Percentiles rank a stretch among this genome's conserved stretches.
phyloP scores from a whole-genome alignment of 2,329 filamentous ascomycete genomes.

The Meredithiella fracta region DNA sequence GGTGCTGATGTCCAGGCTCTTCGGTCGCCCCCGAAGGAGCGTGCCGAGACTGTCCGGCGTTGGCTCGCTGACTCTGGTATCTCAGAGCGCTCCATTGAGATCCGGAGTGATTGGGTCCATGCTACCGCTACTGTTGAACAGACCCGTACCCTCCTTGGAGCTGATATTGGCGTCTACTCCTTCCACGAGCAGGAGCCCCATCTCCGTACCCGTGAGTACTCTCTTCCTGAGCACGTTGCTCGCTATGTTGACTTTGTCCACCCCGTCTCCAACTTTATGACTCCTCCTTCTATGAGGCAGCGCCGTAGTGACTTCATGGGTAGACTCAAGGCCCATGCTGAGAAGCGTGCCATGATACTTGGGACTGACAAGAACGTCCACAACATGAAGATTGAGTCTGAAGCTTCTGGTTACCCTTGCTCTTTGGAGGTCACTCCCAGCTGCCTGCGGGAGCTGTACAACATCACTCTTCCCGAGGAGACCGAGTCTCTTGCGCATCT shows the following conservation, averaged over 20 bases:
- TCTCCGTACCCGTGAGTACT: conserved; percentile 29
- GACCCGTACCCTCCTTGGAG: conserved; percentile 25
- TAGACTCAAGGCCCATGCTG: conserved; percentile 13
- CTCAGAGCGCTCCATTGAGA: conserved; percentile 17
- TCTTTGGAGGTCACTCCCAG: conserved; percentile 21
- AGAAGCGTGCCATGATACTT: conserved; percentile 12
- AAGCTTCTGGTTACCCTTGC: conserved; percentile 18
- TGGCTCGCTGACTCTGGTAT: conserved; percentile 29
- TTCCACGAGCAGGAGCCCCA: conserved; percentile 24
- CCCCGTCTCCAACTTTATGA: conserved; percentile 34
- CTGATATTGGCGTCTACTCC: conserved; percentile 27
- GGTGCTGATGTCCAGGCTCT: conserved; percentile 23
- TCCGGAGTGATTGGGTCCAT: conserved; percentile 27
- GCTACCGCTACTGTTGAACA: conserved; percentile 26
- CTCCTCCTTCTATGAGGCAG: conserved; percentile 18
- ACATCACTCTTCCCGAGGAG: conserved; percentile 23
- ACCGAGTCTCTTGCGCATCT: conserved; percentile 20
- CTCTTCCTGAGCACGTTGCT: conserved; percentile 25
- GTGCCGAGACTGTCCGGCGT: conserved; percentile 23
- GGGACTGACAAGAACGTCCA: conserved; percentile 16
- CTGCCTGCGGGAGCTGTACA: conserved; percentile 31
- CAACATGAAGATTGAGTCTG: conserved; percentile 4
- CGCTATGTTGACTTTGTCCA: conserved; percentile 30
- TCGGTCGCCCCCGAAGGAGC: conserved; percentile 21
- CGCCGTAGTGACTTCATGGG: conserved; percentile 18